These are phyloP conservation scores for Fusarium sp. DNA, from an alignment of 2,329 filamentous ascomycete genomes.

Conservation along the genomic window DNA sequence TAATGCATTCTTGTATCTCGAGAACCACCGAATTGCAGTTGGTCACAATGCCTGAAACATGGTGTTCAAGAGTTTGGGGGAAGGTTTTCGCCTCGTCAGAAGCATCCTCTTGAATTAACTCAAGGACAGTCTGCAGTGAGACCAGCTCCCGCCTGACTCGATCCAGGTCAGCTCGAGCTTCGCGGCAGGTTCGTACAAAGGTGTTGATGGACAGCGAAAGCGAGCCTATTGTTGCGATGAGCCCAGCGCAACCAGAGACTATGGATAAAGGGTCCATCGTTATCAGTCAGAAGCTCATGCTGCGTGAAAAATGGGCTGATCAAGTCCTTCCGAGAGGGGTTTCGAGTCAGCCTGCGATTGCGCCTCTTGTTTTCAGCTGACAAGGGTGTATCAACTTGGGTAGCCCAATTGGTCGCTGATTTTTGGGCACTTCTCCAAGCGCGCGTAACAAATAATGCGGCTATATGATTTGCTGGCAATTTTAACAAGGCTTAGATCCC, in stretches of 20 bases:
- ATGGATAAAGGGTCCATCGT: constrained; percentile 1
- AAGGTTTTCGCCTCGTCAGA: neutral
- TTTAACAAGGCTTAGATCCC: neutral
- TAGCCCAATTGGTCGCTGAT: neutral
- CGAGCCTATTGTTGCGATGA: neutral
- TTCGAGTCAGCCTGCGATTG: neutral
- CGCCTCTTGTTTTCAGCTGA: neutral
- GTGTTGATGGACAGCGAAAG: constrained; percentile 1
- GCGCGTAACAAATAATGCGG: no score
- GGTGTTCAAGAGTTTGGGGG: neutral
- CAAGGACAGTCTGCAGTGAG: neutral
- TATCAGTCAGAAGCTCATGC: neutral
- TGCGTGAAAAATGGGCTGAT: neutral
- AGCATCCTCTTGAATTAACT: neutral
- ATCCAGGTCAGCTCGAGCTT: neutral
- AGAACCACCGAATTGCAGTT: neutral
- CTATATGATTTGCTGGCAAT: neutral
- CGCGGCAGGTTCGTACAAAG: neutral
- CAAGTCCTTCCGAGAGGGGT: neutral
- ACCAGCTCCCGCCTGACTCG: neutral
- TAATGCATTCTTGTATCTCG: neutral
- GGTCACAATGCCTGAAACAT: neutral
- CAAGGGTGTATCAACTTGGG: neutral
- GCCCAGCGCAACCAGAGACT: neutral
- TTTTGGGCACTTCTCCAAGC: no score